These are phyloP conservation scores for Xylariomycetidae sp. DNA, from an alignment of 2,329 filamentous ascomycete species.

Conservation along the genomic window DNA sequence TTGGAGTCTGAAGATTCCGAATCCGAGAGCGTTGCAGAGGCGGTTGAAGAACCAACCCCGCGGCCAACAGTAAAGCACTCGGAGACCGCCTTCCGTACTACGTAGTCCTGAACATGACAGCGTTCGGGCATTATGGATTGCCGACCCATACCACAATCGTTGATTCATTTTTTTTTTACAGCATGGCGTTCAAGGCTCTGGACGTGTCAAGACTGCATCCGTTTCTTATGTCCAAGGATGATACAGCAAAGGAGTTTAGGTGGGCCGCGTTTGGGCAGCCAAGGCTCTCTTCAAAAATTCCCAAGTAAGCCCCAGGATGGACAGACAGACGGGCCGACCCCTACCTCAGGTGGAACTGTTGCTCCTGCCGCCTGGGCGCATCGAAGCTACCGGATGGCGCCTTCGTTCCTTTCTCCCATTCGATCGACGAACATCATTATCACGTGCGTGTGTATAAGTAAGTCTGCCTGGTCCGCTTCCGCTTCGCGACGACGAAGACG, in stretches of 20 bases:
- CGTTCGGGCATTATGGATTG: constrained; percentile 5
- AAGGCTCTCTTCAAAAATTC: no score
- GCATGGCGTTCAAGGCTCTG: constrained; percentile 21
- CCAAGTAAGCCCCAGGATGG: no score
- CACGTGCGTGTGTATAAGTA: no score
- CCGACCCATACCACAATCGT: constrained; percentile 2
- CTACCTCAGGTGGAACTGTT: no score
- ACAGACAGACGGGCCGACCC: no score
- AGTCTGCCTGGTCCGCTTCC: no score
- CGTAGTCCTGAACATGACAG: constrained; percentile 3
- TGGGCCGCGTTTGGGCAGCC: no score
- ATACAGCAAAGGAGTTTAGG: constrained; percentile 20
- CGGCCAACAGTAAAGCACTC: constrained; percentile 22
- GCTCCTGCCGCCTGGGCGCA: no score
- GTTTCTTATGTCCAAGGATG: constrained; percentile 17
- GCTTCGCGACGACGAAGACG: no score
- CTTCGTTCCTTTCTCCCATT: no score
- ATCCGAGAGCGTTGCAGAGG: not conserved
- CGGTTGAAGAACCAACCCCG: constrained; percentile 34
- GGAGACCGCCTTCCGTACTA: constrained; percentile 3
- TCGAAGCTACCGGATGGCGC: no score
- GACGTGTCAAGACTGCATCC: constrained; percentile 16
- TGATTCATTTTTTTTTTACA: constrained; percentile 10
- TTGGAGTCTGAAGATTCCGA: constrained; percentile 19
- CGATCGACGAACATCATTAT: no score